Conservation (phyloP, 805 yeast species). For the Hanseniaspora singularis region DNA sequence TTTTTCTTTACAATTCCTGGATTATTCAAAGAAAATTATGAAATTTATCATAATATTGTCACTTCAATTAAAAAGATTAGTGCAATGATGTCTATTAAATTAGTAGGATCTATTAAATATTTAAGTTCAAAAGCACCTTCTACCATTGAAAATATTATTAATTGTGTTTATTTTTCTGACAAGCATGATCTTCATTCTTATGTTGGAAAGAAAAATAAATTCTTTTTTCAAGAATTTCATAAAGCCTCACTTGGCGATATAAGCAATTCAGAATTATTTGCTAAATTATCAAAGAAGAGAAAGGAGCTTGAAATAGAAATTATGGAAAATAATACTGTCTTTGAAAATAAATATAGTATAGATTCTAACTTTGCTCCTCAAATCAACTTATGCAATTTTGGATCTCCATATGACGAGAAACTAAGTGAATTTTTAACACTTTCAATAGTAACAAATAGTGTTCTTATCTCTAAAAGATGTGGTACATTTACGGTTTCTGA, state of each 20-base stretch:
- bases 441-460: constrained; percentile 1
- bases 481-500: not conserved
- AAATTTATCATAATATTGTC: constrained; percentile 24
- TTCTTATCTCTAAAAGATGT: constrained; percentile 1
- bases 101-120: constrained; percentile 21
- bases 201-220: constrained; percentile 2
- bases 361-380: not conserved
- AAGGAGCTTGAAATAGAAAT: not conserved
- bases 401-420: not conserved
- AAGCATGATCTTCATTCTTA: constrained; percentile 1
- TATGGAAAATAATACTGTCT: not conserved
- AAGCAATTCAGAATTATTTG: no score
- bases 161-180: constrained; percentile 21
- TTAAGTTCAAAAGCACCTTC: constrained; percentile 23
- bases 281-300: no score
- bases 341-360: not conserved
- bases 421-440: not conserved
- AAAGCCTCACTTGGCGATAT: no score
- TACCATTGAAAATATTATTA: constrained; percentile 23
- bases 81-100: constrained; percentile 23
- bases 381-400: not conserved
- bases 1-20: constrained; percentile 27
- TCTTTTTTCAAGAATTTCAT: not conserved
- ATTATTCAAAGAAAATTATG: constrained; percentile 21
- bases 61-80: constrained; percentile 27